Evolutionary conservation across 2,329 filamentous ascomycete genomes (phyloP), one percentile per base, ranked within the genome.

Genomic region (Aspergillus udagawae): DNA sequence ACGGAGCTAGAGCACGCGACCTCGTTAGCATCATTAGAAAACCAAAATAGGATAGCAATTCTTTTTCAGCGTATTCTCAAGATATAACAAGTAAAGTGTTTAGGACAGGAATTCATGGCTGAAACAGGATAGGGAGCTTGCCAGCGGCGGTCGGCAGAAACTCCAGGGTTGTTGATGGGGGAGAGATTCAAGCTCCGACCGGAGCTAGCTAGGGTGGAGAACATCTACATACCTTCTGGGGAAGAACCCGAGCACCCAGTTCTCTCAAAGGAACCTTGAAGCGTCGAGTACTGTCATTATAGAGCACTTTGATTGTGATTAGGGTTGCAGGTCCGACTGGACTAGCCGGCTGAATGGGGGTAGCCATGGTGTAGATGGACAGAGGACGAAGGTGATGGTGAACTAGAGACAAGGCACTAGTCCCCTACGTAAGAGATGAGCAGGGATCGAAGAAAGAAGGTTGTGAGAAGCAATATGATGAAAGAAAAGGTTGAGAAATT

Each of bases 231-330:
- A 97, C 94, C 85, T 93, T 95, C 68, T 86, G 81, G 67, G 92
- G 91, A 42, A 99, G 84, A 49, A 86, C 82, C 62, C 79, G 80
- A 51, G 89, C 85, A 61, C 85, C 86, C 56, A 97, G 86, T 65
- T 97, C 93, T 72, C 87, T 86, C 70, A 97, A 83, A 55, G 91
- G 89, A 63, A 97, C 83, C 83, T 96, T 97, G 80, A 95, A 90
- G 67, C 92, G 89, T 69, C 89, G 87, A 68, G 87, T 89, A 68
- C 78, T 80, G 58, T 90, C 90, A 70, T 92, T 86, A 70, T 89
- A 86, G 69, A 85, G 84, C 70, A 96, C 83, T 81, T 97, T 97
- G 78, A 97, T 80, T 64, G 89, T 91, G 76, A 97, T 89, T 63
- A 85, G 79, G 53, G 89, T 91, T 61, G 92, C 89, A 55, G 85